phyloP scores from a whole-genome alignment of 2,329 filamentous ascomycete species.

The Scopulariopsis brevicaulis region DNA sequence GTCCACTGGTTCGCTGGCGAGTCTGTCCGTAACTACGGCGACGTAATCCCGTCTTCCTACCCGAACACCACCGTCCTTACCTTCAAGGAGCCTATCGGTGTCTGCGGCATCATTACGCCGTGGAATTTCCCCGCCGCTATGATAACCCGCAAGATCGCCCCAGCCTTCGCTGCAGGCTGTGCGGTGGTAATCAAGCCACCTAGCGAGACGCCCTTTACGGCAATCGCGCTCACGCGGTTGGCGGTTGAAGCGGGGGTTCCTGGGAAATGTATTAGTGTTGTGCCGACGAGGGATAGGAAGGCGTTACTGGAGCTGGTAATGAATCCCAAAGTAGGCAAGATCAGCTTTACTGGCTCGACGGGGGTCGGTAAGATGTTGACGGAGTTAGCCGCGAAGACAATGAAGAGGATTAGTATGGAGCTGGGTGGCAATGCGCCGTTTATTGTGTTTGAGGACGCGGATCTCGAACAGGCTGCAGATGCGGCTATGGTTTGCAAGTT shows the following conservation, averaged over 20 bases:
- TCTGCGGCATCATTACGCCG: constrained; percentile 73
- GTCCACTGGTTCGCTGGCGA: constrained; percentile 77
- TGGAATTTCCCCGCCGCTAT: constrained; percentile 78
- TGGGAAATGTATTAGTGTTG: constrained; percentile 79
- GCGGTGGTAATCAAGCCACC: constrained; percentile 89
- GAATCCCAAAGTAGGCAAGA: constrained; percentile 70
- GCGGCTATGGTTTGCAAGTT: constrained; percentile 85
- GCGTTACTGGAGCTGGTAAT: constrained; percentile 67
- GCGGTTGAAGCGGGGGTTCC: constrained; percentile 81
- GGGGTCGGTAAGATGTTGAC: constrained; percentile 65
- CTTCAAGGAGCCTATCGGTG: constrained; percentile 73
- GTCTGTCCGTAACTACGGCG: constrained; percentile 62
- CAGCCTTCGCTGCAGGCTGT: constrained; percentile 88
- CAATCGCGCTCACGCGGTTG: constrained; percentile 78
- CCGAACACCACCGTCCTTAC: constrained; percentile 67
- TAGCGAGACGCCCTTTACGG: constrained; percentile 83
- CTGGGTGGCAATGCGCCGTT: constrained; percentile 93
- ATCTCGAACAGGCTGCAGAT: constrained; percentile 71
- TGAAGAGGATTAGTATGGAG: constrained; percentile 80
- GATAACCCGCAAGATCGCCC: constrained; percentile 60
- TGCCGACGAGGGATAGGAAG: constrained; percentile 73
- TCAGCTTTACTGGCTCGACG: constrained; percentile 85
- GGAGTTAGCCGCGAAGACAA: constrained; percentile 73
- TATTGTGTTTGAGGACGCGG: constrained; percentile 93
- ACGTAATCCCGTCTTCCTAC: constrained; percentile 59